Conservation (phyloP, 1,284 basidiomycete species). For the Ganoderma lucidum region DNA sequence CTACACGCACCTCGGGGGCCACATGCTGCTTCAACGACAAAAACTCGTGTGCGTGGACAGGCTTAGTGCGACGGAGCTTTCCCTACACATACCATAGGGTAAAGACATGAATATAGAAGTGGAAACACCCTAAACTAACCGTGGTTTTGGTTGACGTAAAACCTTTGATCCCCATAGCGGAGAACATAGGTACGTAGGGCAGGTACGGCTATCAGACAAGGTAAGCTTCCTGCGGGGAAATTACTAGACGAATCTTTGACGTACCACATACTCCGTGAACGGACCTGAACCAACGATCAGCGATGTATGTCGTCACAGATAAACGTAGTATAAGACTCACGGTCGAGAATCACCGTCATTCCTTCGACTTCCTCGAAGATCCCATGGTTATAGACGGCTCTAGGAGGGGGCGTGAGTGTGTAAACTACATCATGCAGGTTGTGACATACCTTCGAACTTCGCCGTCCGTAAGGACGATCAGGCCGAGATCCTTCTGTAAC, state of each 20-base stretch:
- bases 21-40: conserved; percentile 63
- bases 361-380: conserved; percentile 70
- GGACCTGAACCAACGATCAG: conserved; percentile 14
- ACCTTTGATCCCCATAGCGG: conserved; percentile 52
- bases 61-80: conserved; percentile 66
- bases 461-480: conserved; percentile 58
- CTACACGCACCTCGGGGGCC: conserved; percentile 52
- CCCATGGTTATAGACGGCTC: conserved; percentile 61
- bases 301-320: conserved; percentile 6
- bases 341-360: conserved; percentile 59
- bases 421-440: background rate
- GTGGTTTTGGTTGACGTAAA: conserved; percentile 58
- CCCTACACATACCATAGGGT: conserved; percentile 47
- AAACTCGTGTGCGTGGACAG: conserved; percentile 70
- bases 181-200: conserved; percentile 52
- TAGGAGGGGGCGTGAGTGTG: conserved; percentile 33
- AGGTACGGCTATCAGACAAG: conserved; percentile 50
- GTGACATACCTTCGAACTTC: conserved; percentile 46
- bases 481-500: conserved; percentile 48
- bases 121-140: conserved; percentile 38
- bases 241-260: background rate
- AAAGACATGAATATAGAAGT: background rate
- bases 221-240: background rate
- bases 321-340: conserved; percentile 46
- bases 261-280: conserved; percentile 24